Evolutionary conservation across 106 monocot species (phyloP), one percentile per base, ranked within the genome.

Genomic region (Acanthochlamys bracteata): DNA sequence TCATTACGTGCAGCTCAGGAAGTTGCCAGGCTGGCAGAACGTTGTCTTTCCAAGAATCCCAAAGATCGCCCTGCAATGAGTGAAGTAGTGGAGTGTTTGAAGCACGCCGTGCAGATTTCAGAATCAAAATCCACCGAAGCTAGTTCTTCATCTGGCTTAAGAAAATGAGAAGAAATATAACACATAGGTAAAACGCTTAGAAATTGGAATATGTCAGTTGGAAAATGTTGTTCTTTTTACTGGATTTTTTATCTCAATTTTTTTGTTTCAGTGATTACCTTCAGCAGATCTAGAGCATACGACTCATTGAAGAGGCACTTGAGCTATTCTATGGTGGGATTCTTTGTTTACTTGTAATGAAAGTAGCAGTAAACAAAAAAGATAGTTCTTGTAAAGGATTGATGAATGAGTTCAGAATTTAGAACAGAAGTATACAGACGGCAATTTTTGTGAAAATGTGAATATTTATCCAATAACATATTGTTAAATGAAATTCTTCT

Each of bases 21-120:
- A n/a, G 25, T 79, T 39, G 79, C 73, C 19, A 79, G 53, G 63
- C 60, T 79, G 11, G 79, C 79, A 0, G 41, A 79, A 16, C 49
- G 59, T 25, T 79, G 79, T 59, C 57, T 79, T 11, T 2, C 40
- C 26, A 79, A 74, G 65, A 45, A 64, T 2, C 68, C 79, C 20
- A 73, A 66, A 58, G 73, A 69, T 4, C 68, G 79, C 0, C 79
- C 79, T 3, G 60, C 33, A 41, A 79, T 79, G 79, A 69, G 69
- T 27, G 53, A 79, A 22, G 69, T 79, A 12, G 74, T 69, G 1
- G 43, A 61, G 41, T 15, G 42, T 4, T 55, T 79, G 53, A 73
- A 46, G 9, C 51, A 43, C 1, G 67, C 56, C 4, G 41, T 60
- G n/a, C 49, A 66, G 52, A 22, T 55, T 55, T 55, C 55, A 55